Conservation (phyloP, 2,329 filamentous ascomycete genomes). For the Venturia asperata region DNA sequence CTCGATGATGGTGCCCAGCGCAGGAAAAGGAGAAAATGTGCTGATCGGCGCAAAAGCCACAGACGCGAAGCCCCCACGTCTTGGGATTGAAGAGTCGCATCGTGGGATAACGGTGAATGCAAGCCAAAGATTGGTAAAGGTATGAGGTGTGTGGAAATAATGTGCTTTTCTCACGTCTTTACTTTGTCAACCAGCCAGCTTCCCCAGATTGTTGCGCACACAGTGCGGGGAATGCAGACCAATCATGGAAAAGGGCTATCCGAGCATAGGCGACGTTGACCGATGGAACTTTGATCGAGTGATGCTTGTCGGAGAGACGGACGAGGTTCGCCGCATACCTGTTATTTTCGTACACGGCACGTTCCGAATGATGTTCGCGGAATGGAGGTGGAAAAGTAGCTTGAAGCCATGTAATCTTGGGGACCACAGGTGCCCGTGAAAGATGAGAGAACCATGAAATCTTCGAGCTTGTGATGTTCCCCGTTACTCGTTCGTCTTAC, state of each 20-base stretch:
- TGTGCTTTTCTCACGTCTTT: not conserved
- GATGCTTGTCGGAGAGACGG: not conserved
- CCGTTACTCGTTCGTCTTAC: too few relatives aligned
- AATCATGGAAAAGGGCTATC: not conserved
- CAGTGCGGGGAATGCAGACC: not conserved
- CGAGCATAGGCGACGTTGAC: slow-evolving; percentile 2
- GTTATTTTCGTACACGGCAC: not conserved
- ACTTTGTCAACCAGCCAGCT: not conserved
- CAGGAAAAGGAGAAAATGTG: not conserved
- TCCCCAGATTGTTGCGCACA: not conserved
- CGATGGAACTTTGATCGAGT: not conserved
- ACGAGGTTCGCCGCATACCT: not conserved
- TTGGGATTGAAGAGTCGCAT: not conserved
- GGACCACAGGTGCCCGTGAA: too few relatives aligned
- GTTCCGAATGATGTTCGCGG: not conserved
- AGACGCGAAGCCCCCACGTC: not conserved
- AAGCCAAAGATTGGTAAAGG: too few relatives aligned
- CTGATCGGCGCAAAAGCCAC: not conserved
- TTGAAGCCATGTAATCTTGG: not conserved
- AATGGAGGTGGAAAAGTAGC: not conserved
- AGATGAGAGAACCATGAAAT: too few relatives aligned
- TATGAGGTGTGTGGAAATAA: too few relatives aligned
- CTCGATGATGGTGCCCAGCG: not conserved
- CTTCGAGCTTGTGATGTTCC: too few relatives aligned
- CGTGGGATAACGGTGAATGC: not conserved